Evolutionary conservation across 108 stramenopile species (phyloP), one percentile per base, ranked within the genome.

Genomic region (Nitzschia inconspicua): DNA sequence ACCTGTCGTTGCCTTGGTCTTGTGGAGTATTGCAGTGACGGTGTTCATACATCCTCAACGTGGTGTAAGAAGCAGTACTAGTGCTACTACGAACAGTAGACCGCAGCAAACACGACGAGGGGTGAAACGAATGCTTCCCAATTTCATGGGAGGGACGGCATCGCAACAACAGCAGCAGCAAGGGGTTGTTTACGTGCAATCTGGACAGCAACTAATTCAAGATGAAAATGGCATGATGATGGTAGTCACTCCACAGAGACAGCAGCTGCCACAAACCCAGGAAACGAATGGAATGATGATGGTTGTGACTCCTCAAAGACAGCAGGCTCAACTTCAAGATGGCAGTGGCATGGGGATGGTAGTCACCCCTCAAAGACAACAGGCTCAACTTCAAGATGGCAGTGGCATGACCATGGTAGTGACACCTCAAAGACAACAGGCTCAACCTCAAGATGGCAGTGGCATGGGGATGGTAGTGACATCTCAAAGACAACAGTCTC

Each of bases 21-120:
- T 76, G 5, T 76, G 75, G 75, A 70, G 63, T 36, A 57, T 69
- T 37, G 60, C 30, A 36, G 61, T 54, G 7, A 39, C 55, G 14
- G 40, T 59, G 29, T 66, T 73, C 5, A 57, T 18, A 42, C 56
- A 57, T 10, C 40, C 18, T 10, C 56, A 42, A 42, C 35, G 56
- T 16, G 22, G 42, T 20, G 56, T 7, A 23, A n/a, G 39, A 26
- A 29, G 25, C 34, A 48, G 25, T 46, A 26, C 4, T 36, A 64
- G 19, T 28, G 25, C 2, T 13, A 37, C 42, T 44, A 55, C 27
- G 25, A 65, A 53, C 46, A 51, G 29, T 22, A 55, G 32, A 22
- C 48, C 47, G 43, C 29, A 65, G 16, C 50, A 27, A n/a, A 9
- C 19, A 27, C 32, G 53, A 19, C 11, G 18, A 13, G 37, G 37